Evolutionary conservation across 768 basidiomycete species (phyloP).

Genomic region (Rubroboletus pulcherrimus): DNA sequence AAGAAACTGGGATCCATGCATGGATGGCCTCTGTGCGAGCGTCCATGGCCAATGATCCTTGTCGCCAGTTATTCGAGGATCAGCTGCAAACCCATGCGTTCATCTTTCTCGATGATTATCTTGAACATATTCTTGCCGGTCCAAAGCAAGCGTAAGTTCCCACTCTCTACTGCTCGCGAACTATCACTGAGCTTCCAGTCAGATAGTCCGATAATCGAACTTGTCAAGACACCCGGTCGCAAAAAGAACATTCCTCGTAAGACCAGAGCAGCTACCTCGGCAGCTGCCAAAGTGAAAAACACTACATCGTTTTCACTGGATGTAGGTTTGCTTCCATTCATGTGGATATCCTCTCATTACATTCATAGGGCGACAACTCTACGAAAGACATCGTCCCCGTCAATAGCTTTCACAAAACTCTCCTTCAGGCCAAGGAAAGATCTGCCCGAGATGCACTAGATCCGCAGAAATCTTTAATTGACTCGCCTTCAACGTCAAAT

Average conservation of each 20-base stretch:
- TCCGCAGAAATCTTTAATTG: neutral
- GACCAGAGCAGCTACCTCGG: constrained; percentile 39
- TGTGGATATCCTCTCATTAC: constrained; percentile 8
- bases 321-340: constrained; percentile 31
- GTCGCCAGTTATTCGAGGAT: constrained; percentile 64
- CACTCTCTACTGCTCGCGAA: neutral
- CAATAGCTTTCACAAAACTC: constrained; percentile 46
- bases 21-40: constrained; percentile 69
- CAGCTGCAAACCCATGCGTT: constrained; percentile 76
- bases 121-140: constrained; percentile 65
- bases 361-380: constrained; percentile 32
- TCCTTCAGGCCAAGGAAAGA: constrained; percentile 35
- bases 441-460: constrained; percentile 4
- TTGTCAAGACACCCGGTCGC: constrained; percentile 81
- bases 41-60: constrained; percentile 70
- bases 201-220: constrained; percentile 65
- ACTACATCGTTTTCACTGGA: constrained; percentile 41
- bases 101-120: constrained; percentile 74
- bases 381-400: constrained; percentile 41
- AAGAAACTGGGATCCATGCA: constrained; percentile 47
- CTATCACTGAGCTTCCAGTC: neutral
- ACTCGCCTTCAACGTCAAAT: neutral
- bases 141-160: constrained; percentile 59
- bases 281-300: constrained; percentile 44
- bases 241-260: constrained; percentile 56